Conservation (phyloP, 306 rosid species). For the Coriaria nepalensis region DNA sequence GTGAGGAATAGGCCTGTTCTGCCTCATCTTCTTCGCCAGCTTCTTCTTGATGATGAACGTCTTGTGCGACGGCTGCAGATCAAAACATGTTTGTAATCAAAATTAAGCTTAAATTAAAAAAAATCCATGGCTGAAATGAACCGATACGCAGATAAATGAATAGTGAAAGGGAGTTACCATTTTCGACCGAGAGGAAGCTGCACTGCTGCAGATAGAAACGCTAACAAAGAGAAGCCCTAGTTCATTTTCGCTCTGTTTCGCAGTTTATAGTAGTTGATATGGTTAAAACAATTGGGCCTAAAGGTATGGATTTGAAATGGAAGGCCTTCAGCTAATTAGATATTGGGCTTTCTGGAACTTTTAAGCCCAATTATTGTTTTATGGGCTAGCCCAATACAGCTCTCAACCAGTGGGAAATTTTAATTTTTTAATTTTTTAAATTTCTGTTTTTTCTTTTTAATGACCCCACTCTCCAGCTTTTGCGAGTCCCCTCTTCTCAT, state of each 20-base stretch:
- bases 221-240: constrained; percentile 9
- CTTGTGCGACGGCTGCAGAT: constrained; percentile 67
- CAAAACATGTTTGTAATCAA: neutral
- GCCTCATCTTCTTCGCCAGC: constrained; percentile 90
- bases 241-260: too few relatives aligned
- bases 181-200: constrained; percentile 21
- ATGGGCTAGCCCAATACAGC: too few relatives aligned
- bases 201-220: constrained; percentile 15
- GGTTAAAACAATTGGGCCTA: too few relatives aligned
- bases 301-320: too few relatives aligned
- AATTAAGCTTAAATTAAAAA: neutral
- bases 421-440: too few relatives aligned
- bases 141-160: neutral
- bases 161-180: constrained; percentile 24
- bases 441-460: too few relatives aligned
- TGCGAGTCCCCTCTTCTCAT: too few relatives aligned
- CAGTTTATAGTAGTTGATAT: neutral
- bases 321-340: too few relatives aligned
- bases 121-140: neutral
- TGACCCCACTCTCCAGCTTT: too few relatives aligned
- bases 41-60: constrained; percentile 78
- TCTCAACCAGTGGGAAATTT: too few relatives aligned
- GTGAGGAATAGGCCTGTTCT: constrained; percentile 75
- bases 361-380: too few relatives aligned
- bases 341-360: too few relatives aligned